Evolutionary conservation across 2,329 filamentous ascomycete species (phyloP), one percentile per base, ranked within the genome.

Genomic region (Colletotrichum falcatum): DNA sequence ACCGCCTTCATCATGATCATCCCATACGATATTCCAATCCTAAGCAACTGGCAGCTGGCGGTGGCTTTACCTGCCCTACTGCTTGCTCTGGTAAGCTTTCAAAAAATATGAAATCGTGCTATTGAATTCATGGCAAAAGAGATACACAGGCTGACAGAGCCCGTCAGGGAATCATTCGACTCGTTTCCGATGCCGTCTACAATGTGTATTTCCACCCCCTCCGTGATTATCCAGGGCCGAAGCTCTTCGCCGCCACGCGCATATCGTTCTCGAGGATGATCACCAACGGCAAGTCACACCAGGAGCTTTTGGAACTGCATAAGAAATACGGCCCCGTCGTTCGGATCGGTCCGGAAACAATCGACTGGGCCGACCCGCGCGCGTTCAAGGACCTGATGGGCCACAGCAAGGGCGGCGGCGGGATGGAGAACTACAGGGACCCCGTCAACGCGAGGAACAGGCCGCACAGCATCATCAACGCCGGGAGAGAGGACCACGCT

Each of bases 381-480:
- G 80, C 79, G 1, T 83, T 79, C 79, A 80, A 80, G 65, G 81
- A 83, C 20, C 83, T 85, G n/a, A 83, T 83, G 68, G 80, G 79
- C 53, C 69, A 71, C 48, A 59, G 48, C 35, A 69, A 69, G 33
- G 65, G 69, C 39, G 35, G 63, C 28, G 63, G 63, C 5, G 63
- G 49, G 18, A 33, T 14, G 16, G 66, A 65, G 37, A 70, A 70
- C 33, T 48, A 55, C 54, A 70, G 60, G 8, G 69, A 68, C 37
- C 65, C 65, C 33, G 20, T 65, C 30, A 70, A 65, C 28, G 48
- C 60, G 14, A 55, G 8, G 3, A 56, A 60, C 33, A 70, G 46
- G 51, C 65, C 65, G n/a, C 59, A 65, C 33, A 64, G 61, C 48
- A 71, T 71, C 54, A 65, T 71, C 39, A 70, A 70, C 54, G 23